phyloP scores from a whole-genome alignment of 345 rosid species.

The Acer yangbiense region DNA sequence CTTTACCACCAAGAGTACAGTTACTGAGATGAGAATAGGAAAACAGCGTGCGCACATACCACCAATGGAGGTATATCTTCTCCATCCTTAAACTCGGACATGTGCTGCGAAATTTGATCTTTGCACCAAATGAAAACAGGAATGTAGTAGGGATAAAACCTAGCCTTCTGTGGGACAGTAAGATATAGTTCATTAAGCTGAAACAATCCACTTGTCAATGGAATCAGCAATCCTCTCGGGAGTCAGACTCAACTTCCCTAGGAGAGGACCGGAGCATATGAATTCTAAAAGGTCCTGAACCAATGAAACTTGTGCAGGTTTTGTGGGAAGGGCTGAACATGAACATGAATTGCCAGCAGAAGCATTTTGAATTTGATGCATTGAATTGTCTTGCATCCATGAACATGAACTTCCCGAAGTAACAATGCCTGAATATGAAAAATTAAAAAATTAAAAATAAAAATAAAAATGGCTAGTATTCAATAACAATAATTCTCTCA shows the following conservation, averaged over 20 bases:
- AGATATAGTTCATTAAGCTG: constrained; percentile 72
- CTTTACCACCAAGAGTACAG: neutral
- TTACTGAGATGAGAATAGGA: neutral
- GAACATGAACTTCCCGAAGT: constrained; percentile 48
- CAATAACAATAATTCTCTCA: neutral
- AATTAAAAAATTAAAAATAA: too few species aligned
- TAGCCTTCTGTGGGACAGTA: constrained; percentile 65
- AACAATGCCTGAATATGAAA: constrained; percentile 23
- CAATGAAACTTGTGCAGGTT: constrained; percentile 66
- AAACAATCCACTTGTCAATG: constrained; percentile 85
- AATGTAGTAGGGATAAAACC: constrained; percentile 86
- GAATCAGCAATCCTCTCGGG: constrained; percentile 60
- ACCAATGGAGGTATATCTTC: constrained; percentile 87
- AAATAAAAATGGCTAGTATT: too few species aligned
- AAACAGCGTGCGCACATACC: constrained; percentile 42
- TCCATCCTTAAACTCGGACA: constrained; percentile 59
- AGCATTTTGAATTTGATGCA: constrained; percentile 21
- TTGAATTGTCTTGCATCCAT: constrained; percentile 59
- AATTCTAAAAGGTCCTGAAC: constrained; percentile 78
- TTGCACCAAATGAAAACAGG: constrained; percentile 96
- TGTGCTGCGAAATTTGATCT: constrained; percentile 73
- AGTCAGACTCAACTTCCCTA: constrained; percentile 58
- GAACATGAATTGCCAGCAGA: constrained; percentile 3
- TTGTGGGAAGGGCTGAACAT: constrained; percentile 39
- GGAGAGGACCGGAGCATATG: constrained; percentile 84